Evolutionary conservation across 257 asterid genomes (phyloP).

Genomic region (Nyctanthes arbortristis): DNA sequence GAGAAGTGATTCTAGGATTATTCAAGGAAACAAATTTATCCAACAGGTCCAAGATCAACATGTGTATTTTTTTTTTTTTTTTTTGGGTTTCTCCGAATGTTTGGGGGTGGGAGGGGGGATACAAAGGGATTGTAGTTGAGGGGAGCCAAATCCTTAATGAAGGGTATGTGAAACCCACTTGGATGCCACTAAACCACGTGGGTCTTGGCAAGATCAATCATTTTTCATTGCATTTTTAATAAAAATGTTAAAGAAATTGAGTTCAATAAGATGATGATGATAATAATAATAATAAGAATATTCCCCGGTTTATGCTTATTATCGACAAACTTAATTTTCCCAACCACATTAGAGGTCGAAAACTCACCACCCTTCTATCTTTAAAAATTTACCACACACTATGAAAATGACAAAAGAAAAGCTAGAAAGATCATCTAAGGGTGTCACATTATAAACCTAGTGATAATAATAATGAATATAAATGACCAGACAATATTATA

Average conservation of each 20-base stretch:
- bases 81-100: too few species aligned
- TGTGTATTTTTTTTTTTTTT: too few species aligned
- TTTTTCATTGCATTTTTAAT: not conserved
- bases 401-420: not conserved
- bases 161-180: too few species aligned
- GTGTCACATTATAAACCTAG: slow-evolving; percentile 1
- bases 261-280: not conserved
- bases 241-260: not conserved
- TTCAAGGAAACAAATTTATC: too few species aligned
- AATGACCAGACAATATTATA: slow-evolving; percentile 19
- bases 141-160: too few species aligned
- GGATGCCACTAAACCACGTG: too few species aligned
- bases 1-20: not conserved
- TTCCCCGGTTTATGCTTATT: not conserved
- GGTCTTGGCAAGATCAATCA: not conserved
- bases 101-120: too few species aligned
- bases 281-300: not conserved
- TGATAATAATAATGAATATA: slow-evolving; percentile 1
- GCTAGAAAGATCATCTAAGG: not conserved
- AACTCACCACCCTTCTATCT: slow-evolving; percentile 4
- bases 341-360: slow-evolving; percentile 1
- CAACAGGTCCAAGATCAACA: too few species aligned
- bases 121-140: too few species aligned
- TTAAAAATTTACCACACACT: not conserved
- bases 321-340: not conserved